A percentile compares a stretch with the other conserved stretches of the same genome.
These are phyloP conservation scores for Rhizoclosmatium globosum DNA, from an alignment of 192 early-diverging fungal genomes.

Conservation along the genomic window DNA sequence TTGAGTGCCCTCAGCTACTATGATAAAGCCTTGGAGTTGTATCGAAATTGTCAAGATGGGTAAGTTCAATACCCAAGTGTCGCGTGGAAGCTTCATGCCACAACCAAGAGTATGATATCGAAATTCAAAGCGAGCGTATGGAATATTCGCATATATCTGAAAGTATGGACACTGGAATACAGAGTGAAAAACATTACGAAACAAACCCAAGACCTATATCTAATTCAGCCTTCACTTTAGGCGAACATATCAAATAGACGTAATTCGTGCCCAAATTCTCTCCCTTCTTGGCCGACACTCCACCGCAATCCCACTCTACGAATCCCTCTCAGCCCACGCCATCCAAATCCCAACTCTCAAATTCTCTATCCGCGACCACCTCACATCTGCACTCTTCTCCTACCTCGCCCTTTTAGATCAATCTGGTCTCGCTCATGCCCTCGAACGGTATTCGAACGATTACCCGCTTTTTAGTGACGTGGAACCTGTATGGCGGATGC, in stretches of 20 bases:
- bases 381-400: conserved; percentile 17
- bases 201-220: not conserved
- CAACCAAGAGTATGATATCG: no score
- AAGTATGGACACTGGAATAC: no score
- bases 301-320: conserved; percentile 12
- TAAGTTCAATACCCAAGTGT: not conserved
- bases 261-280: not conserved
- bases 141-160: no score
- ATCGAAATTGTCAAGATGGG: conserved; percentile 17
- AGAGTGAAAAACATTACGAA: no score
- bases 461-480: conserved; percentile 29
- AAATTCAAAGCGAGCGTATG: no score
- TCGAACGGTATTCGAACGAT: not conserved
- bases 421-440: not conserved
- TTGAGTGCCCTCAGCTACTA: not conserved
- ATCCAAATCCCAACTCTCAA: conserved; percentile 12
- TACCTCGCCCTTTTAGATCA: conserved; percentile 2
- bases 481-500: conserved; percentile 35
- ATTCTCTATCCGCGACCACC: conserved; percentile 16
- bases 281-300: conserved; percentile 8
- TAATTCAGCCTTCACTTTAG: not conserved
- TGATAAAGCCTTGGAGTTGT: conserved; percentile 14
- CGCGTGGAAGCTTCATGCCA: not conserved
- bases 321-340: conserved; percentile 17
- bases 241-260: conserved; percentile 18